Base-by-base conservation (phyloP, 768 basidiomycete species). In the Termitomyces titanicus region DNA sequence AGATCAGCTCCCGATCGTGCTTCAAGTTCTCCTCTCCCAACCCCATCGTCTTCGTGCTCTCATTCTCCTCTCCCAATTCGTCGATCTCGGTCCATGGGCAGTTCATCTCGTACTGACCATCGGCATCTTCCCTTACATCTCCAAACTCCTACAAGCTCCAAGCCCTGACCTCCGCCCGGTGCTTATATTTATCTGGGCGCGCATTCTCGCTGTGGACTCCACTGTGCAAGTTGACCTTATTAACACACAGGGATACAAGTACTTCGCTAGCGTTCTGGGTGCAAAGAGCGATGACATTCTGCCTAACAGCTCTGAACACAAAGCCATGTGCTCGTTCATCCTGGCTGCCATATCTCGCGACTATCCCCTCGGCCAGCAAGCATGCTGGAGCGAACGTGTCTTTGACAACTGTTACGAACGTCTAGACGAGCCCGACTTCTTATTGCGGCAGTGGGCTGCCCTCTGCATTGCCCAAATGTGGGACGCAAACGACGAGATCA, bases 241-340 rank as follows among this genome's bases (percentile, higher is more conserved):
- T 64, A 89, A 85, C 60, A 91, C 86, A 4, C 81, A 84, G 58
- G 89, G 89, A 2, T 94, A 88, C 76, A 86, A 84, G 56, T 95
- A 94, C 66, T 95, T 95, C 61, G 85, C 90, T 22, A 81, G 83
- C 27, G 85, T 94, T 29, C 78, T 95, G 7, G 82, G 82, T 7
- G 76, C 84, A 25, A 79, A 78, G 55, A 86, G 90, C 37, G 89
- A 90, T 52, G 76, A 77, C 33, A 67, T 81, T 39, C 83, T 98
- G n/a, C 94, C 95, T 0, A 97, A 99, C 70, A 85, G 86, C 48
- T 89, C 90, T 5, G 97, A 98, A 67, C 94, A 98, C 70, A 91
- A 92, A 61, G 94, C 97, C 1, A 98, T 98, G 96, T 98, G 95
- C 67, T 91, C 94, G 1, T 98, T 98, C 74, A 94, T 98, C 62